Conservation (phyloP, 345 rosid genomes). For the Gossypium turneri region DNA sequence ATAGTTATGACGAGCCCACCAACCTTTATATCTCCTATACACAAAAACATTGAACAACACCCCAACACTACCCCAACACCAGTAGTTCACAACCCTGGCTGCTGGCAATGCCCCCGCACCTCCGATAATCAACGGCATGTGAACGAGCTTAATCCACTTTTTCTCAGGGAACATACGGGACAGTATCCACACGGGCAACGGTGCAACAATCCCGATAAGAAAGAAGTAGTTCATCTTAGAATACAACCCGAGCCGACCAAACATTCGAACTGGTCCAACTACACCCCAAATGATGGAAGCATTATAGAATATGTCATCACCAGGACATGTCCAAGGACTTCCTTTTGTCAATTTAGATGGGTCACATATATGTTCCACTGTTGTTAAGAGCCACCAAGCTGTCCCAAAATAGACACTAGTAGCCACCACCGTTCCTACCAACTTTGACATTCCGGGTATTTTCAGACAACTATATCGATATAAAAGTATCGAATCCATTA, state of each 20-base stretch:
- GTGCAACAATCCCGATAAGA: slow-evolving; percentile 43
- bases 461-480: not conserved
- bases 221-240: slow-evolving; percentile 51
- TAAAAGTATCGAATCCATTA: not conserved
- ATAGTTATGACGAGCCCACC: slow-evolving; percentile 55
- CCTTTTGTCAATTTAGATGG: slow-evolving; percentile 29
- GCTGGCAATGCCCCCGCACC: slow-evolving; percentile 33
- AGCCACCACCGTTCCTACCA: slow-evolving; percentile 40
- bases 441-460: slow-evolving; percentile 13
- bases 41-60: slow-evolving; percentile 35
- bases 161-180: slow-evolving; percentile 29
- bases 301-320: slow-evolving; percentile 43
- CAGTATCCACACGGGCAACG: slow-evolving; percentile 42
- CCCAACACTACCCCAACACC: slow-evolving; percentile 37
- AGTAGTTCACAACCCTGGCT: slow-evolving; percentile 31
- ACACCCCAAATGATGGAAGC: slow-evolving; percentile 63
- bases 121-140: slow-evolving; percentile 36
- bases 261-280: slow-evolving; percentile 47
- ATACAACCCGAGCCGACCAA: slow-evolving; percentile 39
- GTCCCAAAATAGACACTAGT: slow-evolving; percentile 44
- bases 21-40: slow-evolving; percentile 32
- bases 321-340: slow-evolving; percentile 59
- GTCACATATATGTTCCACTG: slow-evolving; percentile 38
- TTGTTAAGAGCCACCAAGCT: slow-evolving; percentile 49
- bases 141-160: slow-evolving; percentile 40